phyloP scores from a whole-genome alignment of 2,329 filamentous ascomycete species.

The Colletotrichum navitas region DNA sequence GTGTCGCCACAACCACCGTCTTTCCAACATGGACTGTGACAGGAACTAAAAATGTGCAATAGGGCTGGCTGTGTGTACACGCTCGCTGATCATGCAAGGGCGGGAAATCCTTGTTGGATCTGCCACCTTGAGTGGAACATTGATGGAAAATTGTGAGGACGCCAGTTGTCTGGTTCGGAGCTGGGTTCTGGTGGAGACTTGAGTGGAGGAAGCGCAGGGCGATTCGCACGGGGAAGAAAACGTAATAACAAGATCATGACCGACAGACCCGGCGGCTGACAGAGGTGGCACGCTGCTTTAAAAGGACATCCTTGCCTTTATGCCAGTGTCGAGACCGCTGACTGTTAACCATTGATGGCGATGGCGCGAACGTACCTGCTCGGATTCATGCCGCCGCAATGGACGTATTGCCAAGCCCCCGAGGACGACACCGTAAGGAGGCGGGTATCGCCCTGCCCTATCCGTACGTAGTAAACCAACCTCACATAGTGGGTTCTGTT shows the following conservation, averaged over 20 bases:
- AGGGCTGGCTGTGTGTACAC: slow-evolving; percentile 9
- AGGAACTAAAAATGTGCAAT: neutral
- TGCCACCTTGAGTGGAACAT: slow-evolving; percentile 3
- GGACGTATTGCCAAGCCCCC: slow-evolving; percentile 11
- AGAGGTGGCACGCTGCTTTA: slow-evolving; percentile 18
- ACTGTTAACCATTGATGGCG: neutral
- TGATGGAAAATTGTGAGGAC: slow-evolving; percentile 5
- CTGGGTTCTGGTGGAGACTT: slow-evolving; percentile 20
- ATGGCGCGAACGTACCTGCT: neutral
- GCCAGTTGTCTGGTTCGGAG: slow-evolving; percentile 18
- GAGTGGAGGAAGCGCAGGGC: slow-evolving; percentile 26
- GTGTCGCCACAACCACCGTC: slow-evolving; percentile 23
- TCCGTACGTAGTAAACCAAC: slow-evolving; percentile 19
- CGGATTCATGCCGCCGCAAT: slow-evolving; percentile 2
- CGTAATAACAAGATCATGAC: slow-evolving; percentile 16
- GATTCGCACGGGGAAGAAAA: no score
- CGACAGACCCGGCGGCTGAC: slow-evolving; percentile 25
- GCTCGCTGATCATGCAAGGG: slow-evolving; percentile 27
- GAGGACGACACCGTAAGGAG: slow-evolving; percentile 3
- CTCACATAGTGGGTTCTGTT: slow-evolving; percentile 19
- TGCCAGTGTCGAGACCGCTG: neutral
- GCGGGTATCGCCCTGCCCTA: slow-evolving; percentile 20
- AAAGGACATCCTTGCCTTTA: neutral
- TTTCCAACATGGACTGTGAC: slow-evolving; percentile 17
- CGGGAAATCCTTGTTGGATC: slow-evolving; percentile 18